Evolutionary conservation across 768 basidiomycete genomes (phyloP).

Genomic region (Boletus rubescentipes): DNA sequence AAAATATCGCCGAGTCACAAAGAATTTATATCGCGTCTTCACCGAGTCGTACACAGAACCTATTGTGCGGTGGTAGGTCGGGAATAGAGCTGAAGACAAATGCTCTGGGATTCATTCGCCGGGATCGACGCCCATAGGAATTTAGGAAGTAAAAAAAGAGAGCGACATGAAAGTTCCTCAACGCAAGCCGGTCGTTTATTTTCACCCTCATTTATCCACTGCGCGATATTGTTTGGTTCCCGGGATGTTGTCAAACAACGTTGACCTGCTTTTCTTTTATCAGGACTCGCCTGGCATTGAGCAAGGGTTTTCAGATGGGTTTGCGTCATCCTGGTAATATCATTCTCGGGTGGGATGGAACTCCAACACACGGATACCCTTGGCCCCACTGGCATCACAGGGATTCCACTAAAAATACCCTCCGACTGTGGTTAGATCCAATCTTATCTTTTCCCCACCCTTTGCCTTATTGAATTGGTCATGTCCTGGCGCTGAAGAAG

Average conservation of each 20-base stretch:
- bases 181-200: background rate
- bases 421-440: constrained; percentile 17
- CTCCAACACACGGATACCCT: constrained; percentile 15
- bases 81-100: background rate
- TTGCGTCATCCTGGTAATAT: background rate
- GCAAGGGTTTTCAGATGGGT: background rate
- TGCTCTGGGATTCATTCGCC: constrained; percentile 6
- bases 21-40: background rate
- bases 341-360: background rate
- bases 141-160: background rate
- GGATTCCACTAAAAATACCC: constrained; percentile 4
- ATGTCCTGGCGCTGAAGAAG: constrained; percentile 11
- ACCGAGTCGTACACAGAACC: background rate
- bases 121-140: constrained; percentile 15
- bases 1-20: background rate
- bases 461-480: constrained; percentile 18
- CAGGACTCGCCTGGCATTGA: background rate
- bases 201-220: constrained; percentile 10
- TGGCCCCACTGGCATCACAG: constrained; percentile 12
- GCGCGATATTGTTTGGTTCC: constrained; percentile 18
- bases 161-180: constrained; percentile 10
- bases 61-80: background rate
- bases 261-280: too few relatives aligned
- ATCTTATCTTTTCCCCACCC: constrained; percentile 21
- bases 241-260: constrained; percentile 15